Base-by-base conservation (phyloP, 768 basidiomycete genomes). In the Dioszegia crocea region DNA sequence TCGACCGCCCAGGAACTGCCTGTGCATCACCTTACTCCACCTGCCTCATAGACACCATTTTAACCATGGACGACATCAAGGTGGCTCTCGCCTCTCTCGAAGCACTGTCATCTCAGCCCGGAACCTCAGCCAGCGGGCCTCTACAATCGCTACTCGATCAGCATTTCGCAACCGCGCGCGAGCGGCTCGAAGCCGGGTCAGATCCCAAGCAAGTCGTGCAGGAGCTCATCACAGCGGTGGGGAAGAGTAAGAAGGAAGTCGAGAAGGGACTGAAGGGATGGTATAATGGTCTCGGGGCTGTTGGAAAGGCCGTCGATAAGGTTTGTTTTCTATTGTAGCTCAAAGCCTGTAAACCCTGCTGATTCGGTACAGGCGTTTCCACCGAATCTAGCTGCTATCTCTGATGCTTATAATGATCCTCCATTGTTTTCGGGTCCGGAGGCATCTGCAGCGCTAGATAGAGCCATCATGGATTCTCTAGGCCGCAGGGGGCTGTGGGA, bases 271-370 rank as follows among this genome's bases (percentile, higher is more conserved):
- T 92, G 80, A 97, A 93, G 76, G 91, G 92, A 65, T 82, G 91
- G 31, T 89, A 93, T 67, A 83, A 82, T 19, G 84, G 86, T 2
- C 77, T 96, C 9, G 83, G 85, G 26, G 84, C 84, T 64, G 81
- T 93, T 36, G 90, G 89, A 27, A 97, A 92, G 78, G 82, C 85
- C 0, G 76, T 97, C 73, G 94, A 98, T 72, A 98, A 96, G 86
- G 94, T 89, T 56, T 41, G 81, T 59, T 6, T 33, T 33, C 33
- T 33, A 14, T 33, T 6, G 33, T 33, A 6, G 33, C 33, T 6
- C 33, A n/a, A n/a, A n/a, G n/a, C n/a, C n/a, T n/a, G n/a, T 33
- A 6, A 33, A 6, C 14, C 6, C 14, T 33, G 30, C 33, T 24
- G 36, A 46, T 24, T 2, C 21, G 17, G 21, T 40, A 26, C 30